Evolutionary conservation across 208 protist genomes (phyloP).

Genomic region (Trypanosoma melophagium): DNA sequence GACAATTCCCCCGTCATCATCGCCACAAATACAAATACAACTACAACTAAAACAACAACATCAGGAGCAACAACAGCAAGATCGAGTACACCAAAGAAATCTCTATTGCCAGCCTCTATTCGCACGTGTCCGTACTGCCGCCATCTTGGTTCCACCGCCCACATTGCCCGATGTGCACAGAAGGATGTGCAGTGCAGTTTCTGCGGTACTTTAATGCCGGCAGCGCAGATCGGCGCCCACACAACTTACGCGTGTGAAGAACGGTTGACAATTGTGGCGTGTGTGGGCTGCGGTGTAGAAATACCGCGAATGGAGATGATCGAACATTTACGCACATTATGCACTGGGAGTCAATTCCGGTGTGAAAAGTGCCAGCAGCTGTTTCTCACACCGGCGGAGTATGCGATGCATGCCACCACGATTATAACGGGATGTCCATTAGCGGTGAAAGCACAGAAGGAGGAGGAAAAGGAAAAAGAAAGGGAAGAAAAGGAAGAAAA

Average conservation of each 20-base stretch:
- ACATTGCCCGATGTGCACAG: conserved; percentile 19
- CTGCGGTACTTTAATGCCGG: conserved; percentile 4
- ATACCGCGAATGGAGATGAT: background rate
- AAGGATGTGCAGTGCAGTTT: background rate
- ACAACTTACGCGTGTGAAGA: background rate
- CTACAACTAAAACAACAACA: too few relatives aligned
- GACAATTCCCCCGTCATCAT: too few relatives aligned
- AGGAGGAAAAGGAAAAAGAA: background rate
- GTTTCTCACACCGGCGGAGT: conserved; percentile 13
- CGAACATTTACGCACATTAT: background rate
- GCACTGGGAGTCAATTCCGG: background rate
- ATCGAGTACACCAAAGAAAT: background rate
- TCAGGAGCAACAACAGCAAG: background rate
- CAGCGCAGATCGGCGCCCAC: conserved; percentile 1
- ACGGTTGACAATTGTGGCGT: background rate
- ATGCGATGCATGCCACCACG: background rate
- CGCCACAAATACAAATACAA: background rate
- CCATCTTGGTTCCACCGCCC: conserved; percentile 4
- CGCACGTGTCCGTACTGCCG: conserved; percentile 24
- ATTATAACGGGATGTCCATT: background rate
- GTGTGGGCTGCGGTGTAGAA: background rate
- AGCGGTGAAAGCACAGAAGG: background rate
- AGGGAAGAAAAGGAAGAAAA: background rate
- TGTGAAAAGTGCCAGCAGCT: background rate
- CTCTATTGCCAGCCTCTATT: background rate